A percentile compares a stretch with the other conserved stretches of the same genome.
Evolutionary conservation across 805 yeast species (phyloP).

Genomic region (Cyberlindnera euphorbiiphila): DNA sequence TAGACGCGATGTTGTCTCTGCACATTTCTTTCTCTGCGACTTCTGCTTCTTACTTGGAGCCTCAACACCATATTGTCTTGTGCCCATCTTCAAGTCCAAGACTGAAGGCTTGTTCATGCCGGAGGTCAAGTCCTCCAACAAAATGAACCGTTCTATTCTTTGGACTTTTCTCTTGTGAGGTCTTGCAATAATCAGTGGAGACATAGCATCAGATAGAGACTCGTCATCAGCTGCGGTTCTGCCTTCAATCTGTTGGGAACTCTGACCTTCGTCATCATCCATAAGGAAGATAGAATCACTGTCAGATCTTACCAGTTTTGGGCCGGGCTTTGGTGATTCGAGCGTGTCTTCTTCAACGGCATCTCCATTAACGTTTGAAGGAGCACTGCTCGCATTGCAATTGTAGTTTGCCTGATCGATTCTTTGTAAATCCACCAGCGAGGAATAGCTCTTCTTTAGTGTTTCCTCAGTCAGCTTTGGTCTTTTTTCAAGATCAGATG

Average conservation of each 20-base stretch:
- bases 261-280: slow-evolving; percentile 38
- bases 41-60: slow-evolving; percentile 66
- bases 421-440: slow-evolving; percentile 25
- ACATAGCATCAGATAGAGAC: slow-evolving; percentile 16
- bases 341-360: slow-evolving; percentile 6
- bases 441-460: slow-evolving; percentile 22
- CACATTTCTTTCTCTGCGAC: slow-evolving; percentile 82
- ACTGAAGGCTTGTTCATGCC: slow-evolving; percentile 86
- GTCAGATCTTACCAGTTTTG: slow-evolving; percentile 12
- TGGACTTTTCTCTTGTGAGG: slow-evolving; percentile 35
- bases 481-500: slow-evolving; percentile 24
- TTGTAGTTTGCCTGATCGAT: slow-evolving; percentile 7
- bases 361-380: background rate
- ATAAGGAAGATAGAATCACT: slow-evolving; percentile 39
- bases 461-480: slow-evolving; percentile 13
- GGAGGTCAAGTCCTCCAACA: slow-evolving; percentile 85
- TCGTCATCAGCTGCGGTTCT: slow-evolving; percentile 14
- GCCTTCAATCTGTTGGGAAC: slow-evolving; percentile 5
- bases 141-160: slow-evolving; percentile 72
- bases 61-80: slow-evolving; percentile 96
- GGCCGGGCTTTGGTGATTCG: background rate
- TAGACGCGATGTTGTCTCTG: slow-evolving; percentile 69
- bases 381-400: background rate
- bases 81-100: slow-evolving; percentile 95
- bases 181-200: slow-evolving; percentile 23